Evolutionary conservation across 108 stramenopile genomes (phyloP).

Genomic region (Cyclotella atomus): DNA sequence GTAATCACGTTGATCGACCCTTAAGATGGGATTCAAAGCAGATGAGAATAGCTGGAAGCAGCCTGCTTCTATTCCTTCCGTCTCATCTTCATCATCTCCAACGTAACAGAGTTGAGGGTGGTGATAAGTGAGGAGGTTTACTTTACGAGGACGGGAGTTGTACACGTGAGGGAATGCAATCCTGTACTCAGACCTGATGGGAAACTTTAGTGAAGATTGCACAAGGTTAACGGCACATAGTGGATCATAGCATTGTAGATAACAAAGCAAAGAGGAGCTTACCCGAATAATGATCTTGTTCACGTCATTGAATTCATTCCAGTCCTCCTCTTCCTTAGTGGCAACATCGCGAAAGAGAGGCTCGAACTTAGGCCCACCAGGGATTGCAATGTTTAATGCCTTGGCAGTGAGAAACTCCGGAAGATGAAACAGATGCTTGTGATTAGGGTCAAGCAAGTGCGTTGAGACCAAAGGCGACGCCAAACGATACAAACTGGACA

Average conservation of each 20-base stretch:
- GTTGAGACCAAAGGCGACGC: conserved; percentile 93
- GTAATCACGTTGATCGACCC: conserved; percentile 65
- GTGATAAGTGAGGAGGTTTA: conserved; percentile 88
- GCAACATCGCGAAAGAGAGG: conserved; percentile 96
- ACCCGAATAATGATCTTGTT: conserved; percentile 94
- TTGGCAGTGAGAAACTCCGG: conserved; percentile 97
- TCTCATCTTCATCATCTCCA: conserved; percentile 77
- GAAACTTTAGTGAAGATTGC: conserved; percentile 63
- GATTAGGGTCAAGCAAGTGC: conserved; percentile 86
- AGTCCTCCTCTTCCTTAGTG: conserved; percentile 96
- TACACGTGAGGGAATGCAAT: conserved; percentile 98
- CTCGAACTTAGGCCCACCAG: conserved; percentile 99
- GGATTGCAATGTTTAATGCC: conserved; percentile 97
- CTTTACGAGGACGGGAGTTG: conserved; percentile 96
- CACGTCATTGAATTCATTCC: conserved; percentile 99
- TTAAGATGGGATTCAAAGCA: conserved; percentile 92
- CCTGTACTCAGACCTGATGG: conserved; percentile 97
- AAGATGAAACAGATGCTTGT: conserved; percentile 93
- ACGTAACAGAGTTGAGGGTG: conserved; percentile 93
- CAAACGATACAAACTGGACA: conserved; percentile 93
- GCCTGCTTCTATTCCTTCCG: conserved; percentile 46
- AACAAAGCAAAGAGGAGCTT: not conserved
- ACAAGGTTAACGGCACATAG: not conserved
- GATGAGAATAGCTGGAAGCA: conserved; percentile 75
- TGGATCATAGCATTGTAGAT: no score